These are phyloP conservation scores for Lepidium didymum DNA, from an alignment of 345 rosid genomes.

Conservation along the genomic window DNA sequence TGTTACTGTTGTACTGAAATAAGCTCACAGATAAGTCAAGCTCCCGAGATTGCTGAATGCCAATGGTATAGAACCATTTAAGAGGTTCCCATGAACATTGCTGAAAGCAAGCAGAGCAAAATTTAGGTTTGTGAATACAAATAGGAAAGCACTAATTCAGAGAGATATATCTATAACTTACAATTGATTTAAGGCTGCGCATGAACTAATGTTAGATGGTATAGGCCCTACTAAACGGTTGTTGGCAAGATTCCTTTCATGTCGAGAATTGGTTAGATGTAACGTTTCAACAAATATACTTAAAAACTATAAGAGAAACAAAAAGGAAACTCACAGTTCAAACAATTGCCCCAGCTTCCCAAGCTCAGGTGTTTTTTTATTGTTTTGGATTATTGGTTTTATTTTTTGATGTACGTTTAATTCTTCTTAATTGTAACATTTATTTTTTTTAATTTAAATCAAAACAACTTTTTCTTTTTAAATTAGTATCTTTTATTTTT, in stretches of 20 bases:
- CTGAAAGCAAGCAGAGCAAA: conserved; percentile 22
- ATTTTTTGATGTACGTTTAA: no score
- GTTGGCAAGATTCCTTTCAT: conserved; percentile 77
- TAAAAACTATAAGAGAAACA: neutral
- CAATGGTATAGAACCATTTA: conserved; percentile 70
- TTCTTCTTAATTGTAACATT: no score
- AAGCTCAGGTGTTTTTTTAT: conserved; percentile 92
- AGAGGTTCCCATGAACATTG: conserved; percentile 77
- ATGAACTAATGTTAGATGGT: conserved; percentile 71
- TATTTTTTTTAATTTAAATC: no score
- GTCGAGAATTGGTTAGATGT: neutral
- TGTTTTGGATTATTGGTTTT: no score
- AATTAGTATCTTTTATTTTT: no score
- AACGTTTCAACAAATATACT: neutral
- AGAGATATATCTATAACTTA: conserved; percentile 26
- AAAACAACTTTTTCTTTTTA: no score
- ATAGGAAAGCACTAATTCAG: neutral
- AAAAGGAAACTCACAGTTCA: conserved; percentile 56
- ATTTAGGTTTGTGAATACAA: neutral
- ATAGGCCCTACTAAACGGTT: conserved; percentile 78
- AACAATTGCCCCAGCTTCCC: conserved; percentile 86
- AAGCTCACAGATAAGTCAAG: conserved; percentile 81
- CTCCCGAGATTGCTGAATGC: conserved; percentile 72
- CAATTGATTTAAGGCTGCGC: conserved; percentile 91
- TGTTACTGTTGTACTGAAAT: neutral